Percentiles rank a stretch among this genome's conserved stretches.
These are phyloP conservation scores for Persicaria tinctoria DNA, from an alignment of 148 eudicot species.

Conservation along the genomic window DNA sequence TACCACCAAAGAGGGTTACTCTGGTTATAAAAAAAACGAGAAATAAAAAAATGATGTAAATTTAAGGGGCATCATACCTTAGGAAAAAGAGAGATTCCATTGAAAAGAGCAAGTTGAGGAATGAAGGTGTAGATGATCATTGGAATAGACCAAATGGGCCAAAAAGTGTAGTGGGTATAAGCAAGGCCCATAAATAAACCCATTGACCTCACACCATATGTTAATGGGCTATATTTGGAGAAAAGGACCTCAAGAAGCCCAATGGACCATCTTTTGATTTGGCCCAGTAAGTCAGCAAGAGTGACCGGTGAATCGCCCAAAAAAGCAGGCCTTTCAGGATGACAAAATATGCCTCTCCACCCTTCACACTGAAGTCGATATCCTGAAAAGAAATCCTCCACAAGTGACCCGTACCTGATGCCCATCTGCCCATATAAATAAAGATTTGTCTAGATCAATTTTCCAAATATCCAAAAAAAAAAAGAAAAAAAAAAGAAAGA, in stretches of 20 bases:
- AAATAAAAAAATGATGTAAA: not conserved
- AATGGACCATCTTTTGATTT: conserved; percentile 43
- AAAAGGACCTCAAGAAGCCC: conserved; percentile 51
- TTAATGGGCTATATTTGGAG: conserved; percentile 31
- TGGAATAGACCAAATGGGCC: conserved; percentile 41
- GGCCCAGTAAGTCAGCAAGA: conserved; percentile 36
- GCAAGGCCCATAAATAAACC: conserved; percentile 34
- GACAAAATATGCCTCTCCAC: conserved; percentile 44
- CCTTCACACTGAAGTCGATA: conserved; percentile 49
- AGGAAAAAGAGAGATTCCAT: conserved; percentile 44
- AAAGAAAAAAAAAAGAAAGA: too few species aligned
- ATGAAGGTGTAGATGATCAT: conserved; percentile 43
- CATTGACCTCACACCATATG: conserved; percentile 31
- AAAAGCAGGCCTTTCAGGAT: conserved; percentile 47
- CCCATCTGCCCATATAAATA: conserved; percentile 35
- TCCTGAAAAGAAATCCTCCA: conserved; percentile 52
- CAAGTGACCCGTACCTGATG: conserved; percentile 55
- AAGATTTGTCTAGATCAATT: not conserved
- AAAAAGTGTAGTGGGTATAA: conserved; percentile 29
- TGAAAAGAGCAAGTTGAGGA: conserved; percentile 55
- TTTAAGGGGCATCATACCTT: conserved; percentile 24
- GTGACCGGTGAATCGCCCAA: conserved; percentile 46
- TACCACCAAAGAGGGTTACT: too few species aligned
- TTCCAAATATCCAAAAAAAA: too few species aligned
- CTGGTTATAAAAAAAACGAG: not conserved